Evolutionary conservation across 768 basidiomycete species (phyloP).

Genomic region (Tricholomella constricta): DNA sequence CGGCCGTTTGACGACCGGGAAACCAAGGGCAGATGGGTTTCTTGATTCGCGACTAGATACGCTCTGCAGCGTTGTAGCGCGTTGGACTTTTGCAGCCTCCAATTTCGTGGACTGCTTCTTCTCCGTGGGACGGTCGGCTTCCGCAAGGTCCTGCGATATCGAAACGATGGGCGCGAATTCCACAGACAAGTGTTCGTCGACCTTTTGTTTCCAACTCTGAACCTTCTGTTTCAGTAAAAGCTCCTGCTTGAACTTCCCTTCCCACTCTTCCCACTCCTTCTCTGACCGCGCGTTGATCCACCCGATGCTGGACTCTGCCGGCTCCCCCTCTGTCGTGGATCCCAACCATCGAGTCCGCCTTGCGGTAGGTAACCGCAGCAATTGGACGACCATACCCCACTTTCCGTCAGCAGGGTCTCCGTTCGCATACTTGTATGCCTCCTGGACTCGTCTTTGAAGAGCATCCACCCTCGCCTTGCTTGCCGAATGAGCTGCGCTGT

Average conservation of each 20-base stretch:
- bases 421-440: slow-evolving; percentile 35
- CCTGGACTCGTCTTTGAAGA: slow-evolving; percentile 34
- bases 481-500: slow-evolving; percentile 4
- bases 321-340: slow-evolving; percentile 21
- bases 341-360: slow-evolving; percentile 37
- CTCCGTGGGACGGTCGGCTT: neutral
- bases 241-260: slow-evolving; percentile 35
- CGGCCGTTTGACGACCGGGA: slow-evolving; percentile 45
- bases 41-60: slow-evolving; percentile 3
- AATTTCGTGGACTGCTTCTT: neutral
- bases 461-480: slow-evolving; percentile 25
- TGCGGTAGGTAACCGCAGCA: slow-evolving; percentile 42
- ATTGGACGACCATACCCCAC: slow-evolving; percentile 45
- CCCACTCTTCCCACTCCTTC: slow-evolving; percentile 50
- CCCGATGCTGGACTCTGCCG: slow-evolving; percentile 25
- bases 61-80: neutral
- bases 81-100: slow-evolving; percentile 4
- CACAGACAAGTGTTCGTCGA: slow-evolving; percentile 7
- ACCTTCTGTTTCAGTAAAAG: slow-evolving; percentile 26
- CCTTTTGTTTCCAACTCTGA: slow-evolving; percentile 26
- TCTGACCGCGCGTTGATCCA: slow-evolving; percentile 47
- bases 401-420: slow-evolving; percentile 45
- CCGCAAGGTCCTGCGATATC: slow-evolving; percentile 7
- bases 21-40: slow-evolving; percentile 38
- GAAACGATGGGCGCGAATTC: slow-evolving; percentile 11